Evolutionary conservation across 495 filamentous ascomycete genomes (phyloP).

Genomic region (Tuber brumale): DNA sequence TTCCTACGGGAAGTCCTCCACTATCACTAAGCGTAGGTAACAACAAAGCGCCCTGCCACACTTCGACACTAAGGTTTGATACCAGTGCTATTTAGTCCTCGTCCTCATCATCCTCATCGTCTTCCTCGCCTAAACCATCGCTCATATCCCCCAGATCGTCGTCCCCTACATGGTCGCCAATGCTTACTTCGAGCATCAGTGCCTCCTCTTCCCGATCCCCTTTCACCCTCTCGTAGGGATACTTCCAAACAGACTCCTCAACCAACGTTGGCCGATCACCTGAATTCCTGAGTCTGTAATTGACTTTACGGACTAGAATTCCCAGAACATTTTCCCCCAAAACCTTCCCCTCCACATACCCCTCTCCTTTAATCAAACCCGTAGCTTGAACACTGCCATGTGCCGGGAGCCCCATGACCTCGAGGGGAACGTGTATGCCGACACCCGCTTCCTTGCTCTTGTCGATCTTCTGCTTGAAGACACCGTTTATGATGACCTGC

Average conservation of each 20-base stretch:
- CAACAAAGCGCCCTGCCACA: background rate
- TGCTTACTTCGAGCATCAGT: background rate
- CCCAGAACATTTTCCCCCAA: slow-evolving; percentile 1
- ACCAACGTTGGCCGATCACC: background rate
- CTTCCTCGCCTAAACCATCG: background rate
- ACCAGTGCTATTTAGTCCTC: background rate
- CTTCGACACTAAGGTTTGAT: background rate
- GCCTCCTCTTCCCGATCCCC: background rate
- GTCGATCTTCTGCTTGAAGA: background rate
- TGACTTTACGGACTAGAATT: background rate
- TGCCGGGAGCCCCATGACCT: background rate
- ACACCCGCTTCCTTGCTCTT: background rate
- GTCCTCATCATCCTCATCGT: background rate
- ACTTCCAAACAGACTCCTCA: background rate
- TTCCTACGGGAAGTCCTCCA: no score
- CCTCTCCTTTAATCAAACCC: background rate
- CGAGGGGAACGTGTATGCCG: background rate
- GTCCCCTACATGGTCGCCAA: background rate
- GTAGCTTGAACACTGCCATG: background rate
- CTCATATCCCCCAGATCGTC: background rate
- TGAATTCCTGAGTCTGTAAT: background rate
- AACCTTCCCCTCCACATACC: background rate
- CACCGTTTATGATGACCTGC: slow-evolving; percentile 2
- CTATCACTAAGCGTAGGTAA: background rate
- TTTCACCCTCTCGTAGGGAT: slow-evolving; percentile 5